These are phyloP conservation scores for Zygnema cylindricum DNA, from an alignment of 139 green algal species.

Conservation along the genomic window DNA sequence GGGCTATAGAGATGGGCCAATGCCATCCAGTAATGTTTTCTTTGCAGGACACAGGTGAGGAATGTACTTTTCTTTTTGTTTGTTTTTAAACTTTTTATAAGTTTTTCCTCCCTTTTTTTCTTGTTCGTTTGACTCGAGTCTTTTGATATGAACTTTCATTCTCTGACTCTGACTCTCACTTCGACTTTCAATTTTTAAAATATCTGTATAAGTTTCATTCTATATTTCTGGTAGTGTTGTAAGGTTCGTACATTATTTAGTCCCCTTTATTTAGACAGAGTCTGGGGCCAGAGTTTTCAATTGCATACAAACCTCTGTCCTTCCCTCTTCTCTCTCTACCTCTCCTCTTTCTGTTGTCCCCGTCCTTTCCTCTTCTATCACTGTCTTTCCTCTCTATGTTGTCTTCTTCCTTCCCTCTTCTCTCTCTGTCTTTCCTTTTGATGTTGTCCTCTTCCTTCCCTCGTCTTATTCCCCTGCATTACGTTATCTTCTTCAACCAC, in stretches of 20 bases:
- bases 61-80: too few relatives aligned
- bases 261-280: too few relatives aligned
- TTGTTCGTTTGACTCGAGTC: neutral
- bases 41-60: slow-evolving; percentile 27
- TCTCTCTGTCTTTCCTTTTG: neutral
- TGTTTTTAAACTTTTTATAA: too few relatives aligned
- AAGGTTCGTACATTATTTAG: too few relatives aligned
- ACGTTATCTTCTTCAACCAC: neutral
- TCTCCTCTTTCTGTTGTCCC: too few relatives aligned
- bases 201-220: neutral
- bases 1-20: neutral
- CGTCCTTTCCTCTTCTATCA: neutral
- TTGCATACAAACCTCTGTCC: neutral
- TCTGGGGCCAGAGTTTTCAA: too few relatives aligned
- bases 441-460: neutral
- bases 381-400: neutral
- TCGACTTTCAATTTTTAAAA: neutral
- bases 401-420: neutral
- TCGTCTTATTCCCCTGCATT: neutral
- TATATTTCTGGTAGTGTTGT: neutral
- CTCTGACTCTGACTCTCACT: neutral
- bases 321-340: too few relatives aligned
- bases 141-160: neutral
- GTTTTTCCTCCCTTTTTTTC: neutral
- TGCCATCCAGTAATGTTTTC: neutral